Percentiles rank a stretch among this genome's conserved stretches.
These are phyloP conservation scores for Physcomitrellopsis africana DNA, from an alignment of 225 moss, liverwort and hornwort species.

Conservation along the genomic window DNA sequence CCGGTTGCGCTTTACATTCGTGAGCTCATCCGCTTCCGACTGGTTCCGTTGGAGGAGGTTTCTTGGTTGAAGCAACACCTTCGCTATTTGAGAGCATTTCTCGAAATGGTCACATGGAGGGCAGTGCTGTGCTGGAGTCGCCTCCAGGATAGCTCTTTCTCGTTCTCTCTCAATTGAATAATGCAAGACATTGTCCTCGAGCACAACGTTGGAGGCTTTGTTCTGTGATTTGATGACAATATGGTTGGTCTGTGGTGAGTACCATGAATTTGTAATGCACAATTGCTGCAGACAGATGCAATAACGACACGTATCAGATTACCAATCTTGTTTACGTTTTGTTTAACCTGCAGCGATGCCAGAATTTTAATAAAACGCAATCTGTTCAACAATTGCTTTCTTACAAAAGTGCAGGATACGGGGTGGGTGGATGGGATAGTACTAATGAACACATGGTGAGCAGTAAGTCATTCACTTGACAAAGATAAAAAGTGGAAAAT, in stretches of 20 bases:
- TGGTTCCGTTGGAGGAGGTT: slow-evolving; percentile 8
- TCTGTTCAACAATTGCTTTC: not conserved
- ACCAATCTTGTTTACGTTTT: not conserved
- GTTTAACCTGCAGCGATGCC: not conserved
- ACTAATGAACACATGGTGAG: too few species aligned
- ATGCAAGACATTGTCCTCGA: slow-evolving; percentile 41
- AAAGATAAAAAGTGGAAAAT: too few species aligned
- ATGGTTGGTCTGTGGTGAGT: slow-evolving; percentile 36
- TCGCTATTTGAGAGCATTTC: slow-evolving; percentile 35
- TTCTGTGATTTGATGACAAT: slow-evolving; percentile 44
- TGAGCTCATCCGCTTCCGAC: not conserved
- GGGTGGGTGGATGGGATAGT: not conserved
- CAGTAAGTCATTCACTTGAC: too few species aligned
- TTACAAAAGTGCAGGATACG: not conserved
- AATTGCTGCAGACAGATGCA: slow-evolving; percentile 50
- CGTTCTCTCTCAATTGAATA: slow-evolving; percentile 33
- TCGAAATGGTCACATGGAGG: slow-evolving; percentile 54
- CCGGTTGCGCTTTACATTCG: slow-evolving; percentile 9
- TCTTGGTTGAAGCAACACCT: slow-evolving; percentile 27
- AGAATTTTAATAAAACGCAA: not conserved
- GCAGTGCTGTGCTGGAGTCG: slow-evolving; percentile 19
- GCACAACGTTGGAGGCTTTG: slow-evolving; percentile 43
- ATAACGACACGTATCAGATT: slow-evolving; percentile 14
- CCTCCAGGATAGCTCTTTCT: slow-evolving; percentile 10
- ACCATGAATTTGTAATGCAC: slow-evolving; percentile 47